Conservation (phyloP, 2,329 filamentous ascomycete species). For the Acrocalymma vagum region DNA sequence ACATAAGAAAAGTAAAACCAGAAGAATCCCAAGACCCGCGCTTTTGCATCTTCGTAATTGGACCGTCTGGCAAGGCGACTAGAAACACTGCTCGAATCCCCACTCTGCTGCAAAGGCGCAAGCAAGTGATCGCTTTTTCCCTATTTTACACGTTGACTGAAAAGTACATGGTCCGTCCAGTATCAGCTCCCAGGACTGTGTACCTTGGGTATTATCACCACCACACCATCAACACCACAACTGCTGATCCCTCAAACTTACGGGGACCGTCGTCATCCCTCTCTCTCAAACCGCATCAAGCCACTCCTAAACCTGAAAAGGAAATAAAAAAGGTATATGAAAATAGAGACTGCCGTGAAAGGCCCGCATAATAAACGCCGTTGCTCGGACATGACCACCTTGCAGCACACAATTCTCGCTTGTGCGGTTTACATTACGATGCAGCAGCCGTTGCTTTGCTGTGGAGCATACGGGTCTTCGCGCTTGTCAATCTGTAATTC, state of each 20-base stretch:
- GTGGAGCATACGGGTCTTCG: conserved; percentile 98
- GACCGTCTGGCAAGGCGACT: conserved; percentile 7
- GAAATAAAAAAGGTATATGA: conserved; percentile 42
- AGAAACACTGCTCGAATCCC: conserved; percentile 17
- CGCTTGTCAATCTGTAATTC: conserved; percentile 78
- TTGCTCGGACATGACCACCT: conserved; percentile 44
- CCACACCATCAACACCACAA: too few relatives aligned
- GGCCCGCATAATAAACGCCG: conserved; percentile 48
- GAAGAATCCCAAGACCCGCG: too few relatives aligned
- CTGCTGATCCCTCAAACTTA: neutral
- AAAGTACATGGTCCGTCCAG: conserved; percentile 45
- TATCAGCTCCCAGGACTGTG: conserved; percentile 39
- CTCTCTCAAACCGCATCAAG: neutral
- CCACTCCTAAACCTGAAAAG: too few relatives aligned
- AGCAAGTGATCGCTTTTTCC: conserved; percentile 40
- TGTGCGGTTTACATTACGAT: conserved; percentile 79
- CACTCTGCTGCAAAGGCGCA: conserved; percentile 37
- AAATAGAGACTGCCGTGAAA: conserved; percentile 46
- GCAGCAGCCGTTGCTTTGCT: conserved; percentile 93
- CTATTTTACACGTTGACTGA: conserved; percentile 52
- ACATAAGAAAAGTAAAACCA: too few relatives aligned
- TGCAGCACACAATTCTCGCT: conserved; percentile 30
- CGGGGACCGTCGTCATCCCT: neutral
- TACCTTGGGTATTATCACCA: conserved; percentile 50
- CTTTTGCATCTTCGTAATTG: conserved; percentile 1